A percentile compares a stretch with the other conserved stretches of the same genome.
Evolutionary conservation across 495 filamentous ascomycete genomes (phyloP).

Genomic region (Tuber indicum): DNA sequence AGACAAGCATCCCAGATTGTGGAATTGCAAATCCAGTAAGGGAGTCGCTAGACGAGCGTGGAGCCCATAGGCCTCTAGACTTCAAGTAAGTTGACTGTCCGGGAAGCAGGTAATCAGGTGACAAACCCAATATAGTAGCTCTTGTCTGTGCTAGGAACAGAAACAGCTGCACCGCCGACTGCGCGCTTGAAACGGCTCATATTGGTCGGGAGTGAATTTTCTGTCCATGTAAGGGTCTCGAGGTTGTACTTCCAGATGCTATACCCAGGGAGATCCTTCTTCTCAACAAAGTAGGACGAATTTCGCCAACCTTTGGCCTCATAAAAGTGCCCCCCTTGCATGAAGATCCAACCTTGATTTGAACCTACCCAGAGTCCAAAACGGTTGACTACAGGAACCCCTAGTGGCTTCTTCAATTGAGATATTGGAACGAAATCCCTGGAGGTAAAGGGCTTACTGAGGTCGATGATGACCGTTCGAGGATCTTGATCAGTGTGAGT

Average conservation of each 20-base stretch:
- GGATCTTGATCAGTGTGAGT: conserved; percentile 10
- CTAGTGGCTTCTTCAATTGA: conserved; percentile 6
- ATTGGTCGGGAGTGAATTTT: background rate
- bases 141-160: conserved; percentile 7
- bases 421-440: conserved; percentile 7
- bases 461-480: conserved; percentile 21
- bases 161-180: conserved; percentile 12
- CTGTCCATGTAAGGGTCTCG: conserved; percentile 3
- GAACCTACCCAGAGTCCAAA: conserved; percentile 18
- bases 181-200: conserved; percentile 5
- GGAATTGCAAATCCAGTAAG: background rate
- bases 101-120: background rate
- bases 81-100: background rate
- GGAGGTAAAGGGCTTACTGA: conserved; percentile 8
- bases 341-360: conserved; percentile 9
- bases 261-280: conserved; percentile 9
- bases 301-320: conserved; percentile 13
- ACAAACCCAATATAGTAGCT: conserved; percentile 24
- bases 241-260: conserved; percentile 25
- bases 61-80: conserved; percentile 12
- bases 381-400: conserved; percentile 16
- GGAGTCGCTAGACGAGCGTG: conserved; percentile 5
- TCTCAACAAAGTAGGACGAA: conserved; percentile 14
- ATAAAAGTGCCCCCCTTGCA: conserved; percentile 27
- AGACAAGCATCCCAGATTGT: conserved; percentile 18